phyloP scores from a whole-genome alignment of 1,284 basidiomycete species.

The Peniophora sp. region DNA sequence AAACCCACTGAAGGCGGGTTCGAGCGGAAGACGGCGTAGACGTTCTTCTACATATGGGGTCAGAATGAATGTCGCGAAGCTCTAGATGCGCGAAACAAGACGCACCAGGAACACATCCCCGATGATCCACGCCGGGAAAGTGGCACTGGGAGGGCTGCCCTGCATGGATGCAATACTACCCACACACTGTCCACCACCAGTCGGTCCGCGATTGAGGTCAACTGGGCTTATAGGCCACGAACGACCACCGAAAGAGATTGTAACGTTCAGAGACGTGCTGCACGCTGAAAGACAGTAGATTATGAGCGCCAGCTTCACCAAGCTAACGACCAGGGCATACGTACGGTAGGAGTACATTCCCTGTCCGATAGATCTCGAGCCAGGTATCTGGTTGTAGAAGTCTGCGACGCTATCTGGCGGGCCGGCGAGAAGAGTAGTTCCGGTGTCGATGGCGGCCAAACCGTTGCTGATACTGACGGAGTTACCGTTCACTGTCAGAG shows the following conservation, averaged over 20 bases:
- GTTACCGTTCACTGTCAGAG: constrained; percentile 47
- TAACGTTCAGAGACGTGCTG: constrained; percentile 35
- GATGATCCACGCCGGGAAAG: constrained; percentile 62
- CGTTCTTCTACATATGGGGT: constrained; percentile 37
- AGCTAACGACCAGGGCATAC: constrained; percentile 18
- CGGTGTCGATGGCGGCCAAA: constrained; percentile 70
- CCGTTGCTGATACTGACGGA: constrained; percentile 32
- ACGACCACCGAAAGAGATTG: constrained; percentile 70
- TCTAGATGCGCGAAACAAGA: constrained; percentile 36
- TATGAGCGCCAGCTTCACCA: neutral
- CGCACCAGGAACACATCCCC: constrained; percentile 70
- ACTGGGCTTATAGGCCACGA: constrained; percentile 57
- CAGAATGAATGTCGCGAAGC: too few species aligned
- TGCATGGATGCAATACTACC: constrained; percentile 28
- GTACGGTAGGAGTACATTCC: constrained; percentile 56
- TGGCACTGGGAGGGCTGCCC: constrained; percentile 36
- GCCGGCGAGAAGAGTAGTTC: constrained; percentile 70
- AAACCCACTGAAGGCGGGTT: constrained; percentile 47
- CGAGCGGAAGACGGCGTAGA: constrained; percentile 47
- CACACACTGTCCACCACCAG: constrained; percentile 43
- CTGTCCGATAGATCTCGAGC: constrained; percentile 28
- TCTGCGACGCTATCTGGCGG: constrained; percentile 42
- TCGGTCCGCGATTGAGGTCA: constrained; percentile 75
- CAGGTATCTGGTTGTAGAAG: constrained; percentile 54
- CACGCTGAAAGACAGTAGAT: constrained; percentile 38